phyloP scores from a whole-genome alignment of 2,329 filamentous ascomycete genomes.

The Cladophialophora chaetospira region DNA sequence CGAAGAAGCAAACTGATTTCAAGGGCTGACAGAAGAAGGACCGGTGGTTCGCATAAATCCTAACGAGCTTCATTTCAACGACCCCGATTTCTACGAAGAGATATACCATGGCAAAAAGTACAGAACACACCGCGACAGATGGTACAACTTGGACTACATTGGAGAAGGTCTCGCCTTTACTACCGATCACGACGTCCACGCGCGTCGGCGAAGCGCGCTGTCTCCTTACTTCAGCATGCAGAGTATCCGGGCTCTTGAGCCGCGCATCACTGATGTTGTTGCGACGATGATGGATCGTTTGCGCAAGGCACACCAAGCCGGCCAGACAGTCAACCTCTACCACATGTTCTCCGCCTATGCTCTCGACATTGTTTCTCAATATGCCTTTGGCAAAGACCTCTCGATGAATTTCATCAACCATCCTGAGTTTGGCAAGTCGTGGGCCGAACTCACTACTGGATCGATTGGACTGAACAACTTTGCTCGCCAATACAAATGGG shows the following conservation, averaged over 20 bases:
- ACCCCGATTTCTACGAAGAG: slow-evolving; percentile 33
- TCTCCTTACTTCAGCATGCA: slow-evolving; percentile 33
- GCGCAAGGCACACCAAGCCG: background rate
- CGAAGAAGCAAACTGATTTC: background rate
- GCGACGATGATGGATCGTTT: slow-evolving; percentile 24
- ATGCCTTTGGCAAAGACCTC: slow-evolving; percentile 20
- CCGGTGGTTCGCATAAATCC: slow-evolving; percentile 35
- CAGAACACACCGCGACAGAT: slow-evolving; percentile 21
- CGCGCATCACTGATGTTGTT: slow-evolving; percentile 33
- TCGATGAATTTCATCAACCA: slow-evolving; percentile 12
- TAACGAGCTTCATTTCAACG: slow-evolving; percentile 33
- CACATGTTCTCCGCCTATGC: background rate
- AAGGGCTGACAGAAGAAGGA: background rate
- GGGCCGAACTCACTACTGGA: slow-evolving; percentile 2
- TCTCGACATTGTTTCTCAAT: slow-evolving; percentile 27
- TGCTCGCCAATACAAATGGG: background rate
- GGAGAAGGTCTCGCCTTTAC: slow-evolving; percentile 32
- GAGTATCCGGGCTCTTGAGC: slow-evolving; percentile 25
- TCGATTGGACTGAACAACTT: background rate
- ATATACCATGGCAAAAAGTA: slow-evolving; percentile 34
- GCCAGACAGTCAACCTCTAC: background rate
- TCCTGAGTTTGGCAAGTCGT: slow-evolving; percentile 28
- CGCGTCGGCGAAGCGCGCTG: slow-evolving; percentile 27
- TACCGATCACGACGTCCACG: slow-evolving; percentile 32
- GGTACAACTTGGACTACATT: slow-evolving; percentile 16